Conservation (phyloP, 305 asterid genomes). For the Fraxinus dipetala region DNA sequence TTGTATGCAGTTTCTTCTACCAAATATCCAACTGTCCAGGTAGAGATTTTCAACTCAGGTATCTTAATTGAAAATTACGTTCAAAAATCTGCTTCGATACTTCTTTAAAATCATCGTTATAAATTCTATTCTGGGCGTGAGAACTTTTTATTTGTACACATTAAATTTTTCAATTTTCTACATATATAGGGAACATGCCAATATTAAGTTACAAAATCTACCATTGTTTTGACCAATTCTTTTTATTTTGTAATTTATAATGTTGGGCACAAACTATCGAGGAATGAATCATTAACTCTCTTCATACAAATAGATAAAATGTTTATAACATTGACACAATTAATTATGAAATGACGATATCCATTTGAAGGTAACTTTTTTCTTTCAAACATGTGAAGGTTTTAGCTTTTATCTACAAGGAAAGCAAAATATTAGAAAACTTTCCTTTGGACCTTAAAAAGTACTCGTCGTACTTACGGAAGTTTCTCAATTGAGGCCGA, state of each 20-base stretch:
- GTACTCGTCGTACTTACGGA: not conserved
- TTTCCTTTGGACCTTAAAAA: not conserved
- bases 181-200: not conserved
- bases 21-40: not conserved
- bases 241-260: not conserved
- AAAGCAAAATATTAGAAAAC: not conserved
- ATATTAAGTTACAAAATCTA: not conserved
- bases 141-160: not conserved
- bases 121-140: not conserved
- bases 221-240: not conserved
- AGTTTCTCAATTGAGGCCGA: not conserved
- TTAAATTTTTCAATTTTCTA: not conserved
- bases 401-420: not conserved
- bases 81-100: not conserved
- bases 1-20: conserved; percentile 10
- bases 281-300: not conserved
- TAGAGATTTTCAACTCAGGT: not conserved
- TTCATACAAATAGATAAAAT: not conserved
- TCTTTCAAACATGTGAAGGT: not conserved
- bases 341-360: not conserved
- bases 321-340: not conserved
- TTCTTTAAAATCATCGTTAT: not conserved
- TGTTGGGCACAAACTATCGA: not conserved
- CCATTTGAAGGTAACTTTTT: not conserved
- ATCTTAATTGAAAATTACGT: not conserved